Percentiles rank a stretch among this genome's conserved stretches.
Evolutionary conservation across 2,329 filamentous ascomycete species (phyloP).

Genomic region (Phyllosticta citribraziliensis): DNA sequence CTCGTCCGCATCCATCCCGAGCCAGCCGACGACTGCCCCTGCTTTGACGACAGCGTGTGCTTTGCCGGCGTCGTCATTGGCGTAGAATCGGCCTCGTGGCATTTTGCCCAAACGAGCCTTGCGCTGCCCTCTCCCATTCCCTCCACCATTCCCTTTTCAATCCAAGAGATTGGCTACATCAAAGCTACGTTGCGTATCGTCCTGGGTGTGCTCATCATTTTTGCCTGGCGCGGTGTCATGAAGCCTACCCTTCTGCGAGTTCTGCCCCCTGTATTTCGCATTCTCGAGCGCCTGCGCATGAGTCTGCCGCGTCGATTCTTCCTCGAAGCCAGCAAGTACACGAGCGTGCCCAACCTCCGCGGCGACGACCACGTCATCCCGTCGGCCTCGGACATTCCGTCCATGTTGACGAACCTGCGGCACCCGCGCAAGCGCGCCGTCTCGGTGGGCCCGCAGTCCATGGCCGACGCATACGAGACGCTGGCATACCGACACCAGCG

Average conservation of each 20-base stretch:
- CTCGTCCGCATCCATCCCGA: conserved; percentile 88
- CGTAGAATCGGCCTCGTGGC: conserved; percentile 73
- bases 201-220: conserved; percentile 72
- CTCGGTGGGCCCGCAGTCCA: conserved; percentile 87
- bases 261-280: conserved; percentile 78
- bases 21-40: conserved; percentile 92
- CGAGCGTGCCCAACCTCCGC: conserved; percentile 63
- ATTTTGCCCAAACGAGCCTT: conserved; percentile 53
- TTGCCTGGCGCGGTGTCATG: conserved; percentile 81
- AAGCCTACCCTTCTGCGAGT: conserved; percentile 71
- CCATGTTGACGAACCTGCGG: conserved; percentile 70
- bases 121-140: conserved; percentile 45
- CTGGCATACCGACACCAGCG: conserved; percentile 77
- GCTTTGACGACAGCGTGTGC: conserved; percentile 90
- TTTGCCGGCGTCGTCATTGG: conserved; percentile 89
- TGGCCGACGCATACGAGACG: conserved; percentile 92
- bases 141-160: conserved; percentile 54
- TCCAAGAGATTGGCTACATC: conserved; percentile 56
- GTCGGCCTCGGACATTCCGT: conserved; percentile 75
- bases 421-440: conserved; percentile 73
- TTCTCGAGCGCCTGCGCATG: conserved; percentile 70
- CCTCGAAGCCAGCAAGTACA: conserved; percentile 73
- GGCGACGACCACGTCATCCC: conserved; percentile 84
- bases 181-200: conserved; percentile 59
- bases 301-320: conserved; percentile 85